These are phyloP conservation scores for Poa pratensis DNA, from an alignment of 176 grass and related monocot genomes.

Conservation along the genomic window DNA sequence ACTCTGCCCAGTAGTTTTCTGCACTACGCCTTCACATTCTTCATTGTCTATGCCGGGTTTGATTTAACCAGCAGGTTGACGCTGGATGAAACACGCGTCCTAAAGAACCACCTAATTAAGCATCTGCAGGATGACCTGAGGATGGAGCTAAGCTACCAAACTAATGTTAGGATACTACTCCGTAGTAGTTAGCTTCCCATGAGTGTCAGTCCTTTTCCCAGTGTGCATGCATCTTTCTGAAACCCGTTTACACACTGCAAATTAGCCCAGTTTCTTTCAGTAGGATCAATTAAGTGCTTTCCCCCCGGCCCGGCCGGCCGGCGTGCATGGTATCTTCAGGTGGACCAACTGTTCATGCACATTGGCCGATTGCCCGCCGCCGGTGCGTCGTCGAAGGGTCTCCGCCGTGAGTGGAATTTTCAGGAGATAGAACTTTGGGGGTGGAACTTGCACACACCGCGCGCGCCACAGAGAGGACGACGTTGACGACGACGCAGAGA, in stretches of 20 bases:
- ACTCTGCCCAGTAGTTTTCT: constrained; percentile 35
- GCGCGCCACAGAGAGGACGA: not conserved
- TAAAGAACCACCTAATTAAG: constrained; percentile 10
- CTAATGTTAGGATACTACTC: not conserved
- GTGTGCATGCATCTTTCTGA: constrained; percentile 39
- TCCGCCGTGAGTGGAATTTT: constrained; percentile 54
- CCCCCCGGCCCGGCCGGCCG: not conserved
- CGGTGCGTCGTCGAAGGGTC: constrained; percentile 51
- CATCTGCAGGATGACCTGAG: constrained; percentile 38
- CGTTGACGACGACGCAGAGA: not conserved
- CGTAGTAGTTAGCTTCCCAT: not conserved
- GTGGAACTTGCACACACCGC: constrained; percentile 41
- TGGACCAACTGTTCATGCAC: constrained; percentile 58
- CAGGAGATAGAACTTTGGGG: constrained; percentile 27
- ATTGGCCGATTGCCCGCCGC: constrained; percentile 34
- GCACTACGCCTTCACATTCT: constrained; percentile 41
- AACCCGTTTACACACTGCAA: constrained; percentile 53
- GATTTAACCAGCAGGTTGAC: constrained; percentile 28
- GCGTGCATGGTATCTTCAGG: constrained; percentile 52
- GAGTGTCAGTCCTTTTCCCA: constrained; percentile 51
- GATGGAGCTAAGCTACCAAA: constrained; percentile 40
- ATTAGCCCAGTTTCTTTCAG: constrained; percentile 32
- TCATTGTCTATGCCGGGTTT: constrained; percentile 22
- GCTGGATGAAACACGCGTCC: constrained; percentile 37
- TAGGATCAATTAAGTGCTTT: constrained; percentile 42